Percentiles rank a stretch among this genome's conserved stretches.
phyloP scores from a whole-genome alignment of 257 asterid species.

The Nicotiana undulata region DNA sequence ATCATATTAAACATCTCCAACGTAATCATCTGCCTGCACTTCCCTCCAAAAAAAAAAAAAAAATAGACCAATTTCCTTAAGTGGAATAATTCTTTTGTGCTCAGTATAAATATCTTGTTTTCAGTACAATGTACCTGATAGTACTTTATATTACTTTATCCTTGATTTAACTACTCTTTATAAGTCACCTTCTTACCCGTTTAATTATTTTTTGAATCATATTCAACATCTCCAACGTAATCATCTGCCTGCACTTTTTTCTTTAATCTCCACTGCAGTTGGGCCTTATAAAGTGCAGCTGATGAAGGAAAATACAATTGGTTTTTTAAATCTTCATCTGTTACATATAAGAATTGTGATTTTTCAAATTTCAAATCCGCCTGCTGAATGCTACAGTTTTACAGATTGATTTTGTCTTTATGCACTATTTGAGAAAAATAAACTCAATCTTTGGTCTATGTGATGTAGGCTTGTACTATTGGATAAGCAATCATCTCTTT shows the following conservation, averaged over 20 bases:
- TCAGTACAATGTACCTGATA: too few relatives aligned
- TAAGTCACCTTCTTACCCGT: not conserved
- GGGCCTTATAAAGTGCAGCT: not conserved
- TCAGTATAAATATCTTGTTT: too few relatives aligned
- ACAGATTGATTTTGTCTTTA: not conserved
- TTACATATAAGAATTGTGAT: not conserved
- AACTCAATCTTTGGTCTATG: not conserved
- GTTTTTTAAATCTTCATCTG: not conserved
- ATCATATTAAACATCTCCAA: not conserved
- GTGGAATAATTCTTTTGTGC: not conserved
- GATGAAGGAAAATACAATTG: not conserved
- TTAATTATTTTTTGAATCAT: not conserved
- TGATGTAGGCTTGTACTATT: not conserved
- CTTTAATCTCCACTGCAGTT: not conserved
- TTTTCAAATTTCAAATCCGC: not conserved
- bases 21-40: not conserved
- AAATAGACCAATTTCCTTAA: not conserved
- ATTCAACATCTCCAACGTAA: not conserved
- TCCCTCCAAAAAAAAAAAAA: not conserved
- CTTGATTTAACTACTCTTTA: not conserved
- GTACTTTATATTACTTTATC: not conserved
- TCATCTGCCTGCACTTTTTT: not conserved
- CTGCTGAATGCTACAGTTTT: not conserved
- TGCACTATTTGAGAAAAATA: not conserved
- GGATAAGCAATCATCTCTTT: not conserved